Percentiles rank a stretch among this genome's conserved stretches.
These are phyloP conservation scores for Smallanthus sonchifolius DNA, from an alignment of 129 eudicot genomes.

Conservation along the genomic window DNA sequence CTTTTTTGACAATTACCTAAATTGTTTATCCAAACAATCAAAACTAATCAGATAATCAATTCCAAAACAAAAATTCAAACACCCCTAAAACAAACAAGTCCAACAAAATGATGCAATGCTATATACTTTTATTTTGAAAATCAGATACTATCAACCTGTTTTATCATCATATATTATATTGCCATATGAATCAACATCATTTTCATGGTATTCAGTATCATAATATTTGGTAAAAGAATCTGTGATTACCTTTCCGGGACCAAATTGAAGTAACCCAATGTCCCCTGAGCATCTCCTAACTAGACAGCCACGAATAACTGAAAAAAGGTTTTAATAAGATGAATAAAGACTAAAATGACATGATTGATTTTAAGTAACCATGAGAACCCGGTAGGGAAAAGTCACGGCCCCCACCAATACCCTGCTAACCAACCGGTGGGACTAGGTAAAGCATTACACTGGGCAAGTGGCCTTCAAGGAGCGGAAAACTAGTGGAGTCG, in stretches of 20 bases:
- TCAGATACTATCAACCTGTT: too few species aligned
- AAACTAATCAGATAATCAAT: too few species aligned
- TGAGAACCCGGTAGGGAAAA: background rate
- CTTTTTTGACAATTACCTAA: too few species aligned
- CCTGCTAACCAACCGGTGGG: background rate
- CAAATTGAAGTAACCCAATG: constrained; percentile 65
- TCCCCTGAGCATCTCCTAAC: constrained; percentile 92
- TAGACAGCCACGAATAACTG: constrained; percentile 92
- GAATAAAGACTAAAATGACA: background rate
- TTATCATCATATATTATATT: too few species aligned
- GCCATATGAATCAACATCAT: background rate
- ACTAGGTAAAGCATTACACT: too few species aligned
- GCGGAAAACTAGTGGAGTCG: background rate
- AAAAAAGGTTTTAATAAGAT: constrained; percentile 12
- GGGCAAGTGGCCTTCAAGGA: too few species aligned
- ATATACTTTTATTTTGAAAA: too few species aligned
- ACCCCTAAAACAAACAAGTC: too few species aligned
- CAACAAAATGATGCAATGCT: too few species aligned
- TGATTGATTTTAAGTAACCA: background rate
- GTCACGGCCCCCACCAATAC: background rate
- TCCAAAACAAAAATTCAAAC: too few species aligned
- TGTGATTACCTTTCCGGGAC: constrained; percentile 57
- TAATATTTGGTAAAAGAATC: background rate
- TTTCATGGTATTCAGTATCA: background rate
- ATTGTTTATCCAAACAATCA: too few species aligned